A percentile compares a stretch with the other conserved stretches of the same genome.
These are phyloP conservation scores for Vachellia pachyceras DNA, from an alignment of 306 rosid species.

Conservation along the genomic window DNA sequence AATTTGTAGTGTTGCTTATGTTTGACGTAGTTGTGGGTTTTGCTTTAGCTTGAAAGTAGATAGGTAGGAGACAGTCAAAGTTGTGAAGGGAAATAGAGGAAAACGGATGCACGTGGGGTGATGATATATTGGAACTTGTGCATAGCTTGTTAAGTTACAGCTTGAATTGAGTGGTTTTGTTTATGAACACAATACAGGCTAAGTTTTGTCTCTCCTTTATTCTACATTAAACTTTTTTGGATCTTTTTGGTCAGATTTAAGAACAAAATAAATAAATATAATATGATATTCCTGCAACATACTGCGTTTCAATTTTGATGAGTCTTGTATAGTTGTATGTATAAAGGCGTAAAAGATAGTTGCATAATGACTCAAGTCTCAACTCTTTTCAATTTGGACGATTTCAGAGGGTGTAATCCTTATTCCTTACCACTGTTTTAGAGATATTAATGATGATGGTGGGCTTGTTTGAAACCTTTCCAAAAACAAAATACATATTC, in stretches of 20 bases:
- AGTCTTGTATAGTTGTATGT: background rate
- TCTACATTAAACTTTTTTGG: background rate
- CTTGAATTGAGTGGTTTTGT: slow-evolving; percentile 46
- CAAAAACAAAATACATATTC: too few species aligned
- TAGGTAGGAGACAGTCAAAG: background rate
- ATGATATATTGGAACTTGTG: slow-evolving; percentile 60
- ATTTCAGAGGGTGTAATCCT: too few species aligned
- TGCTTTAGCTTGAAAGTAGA: background rate
- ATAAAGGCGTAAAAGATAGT: background rate
- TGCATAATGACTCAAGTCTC: background rate
- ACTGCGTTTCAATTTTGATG: background rate
- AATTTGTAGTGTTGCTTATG: background rate
- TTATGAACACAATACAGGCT: slow-evolving; percentile 29
- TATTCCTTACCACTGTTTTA: too few species aligned
- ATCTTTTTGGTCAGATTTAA: background rate
- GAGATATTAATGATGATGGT: too few species aligned
- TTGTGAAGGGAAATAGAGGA: slow-evolving; percentile 25
- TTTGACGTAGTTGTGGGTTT: slow-evolving; percentile 22
- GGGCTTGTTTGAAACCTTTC: too few species aligned
- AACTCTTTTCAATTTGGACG: too few species aligned
- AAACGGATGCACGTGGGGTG: slow-evolving; percentile 47
- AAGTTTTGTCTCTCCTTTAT: background rate
- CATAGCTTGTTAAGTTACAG: slow-evolving; percentile 37
- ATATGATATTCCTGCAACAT: too few species aligned
- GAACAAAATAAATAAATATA: too few species aligned